Percentiles rank a stretch among this genome's conserved stretches.
These are phyloP conservation scores for Tetrapisispora nanseiensis DNA, from an alignment of 805 yeast species.

Conservation along the genomic window DNA sequence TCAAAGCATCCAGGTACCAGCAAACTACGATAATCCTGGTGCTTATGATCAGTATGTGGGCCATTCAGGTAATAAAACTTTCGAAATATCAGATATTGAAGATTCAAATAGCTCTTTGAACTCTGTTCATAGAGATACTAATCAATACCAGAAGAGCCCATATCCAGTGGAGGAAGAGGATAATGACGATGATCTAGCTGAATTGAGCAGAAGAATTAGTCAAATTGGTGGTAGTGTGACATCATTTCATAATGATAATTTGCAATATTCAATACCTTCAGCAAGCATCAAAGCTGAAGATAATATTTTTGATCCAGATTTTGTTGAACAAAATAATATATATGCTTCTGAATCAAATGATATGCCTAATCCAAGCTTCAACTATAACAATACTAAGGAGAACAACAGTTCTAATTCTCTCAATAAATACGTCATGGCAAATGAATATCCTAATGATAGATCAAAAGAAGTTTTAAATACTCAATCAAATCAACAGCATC, in stretches of 20 bases:
- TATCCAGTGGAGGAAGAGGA: conserved; percentile 6
- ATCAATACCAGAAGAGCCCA: conserved; percentile 2
- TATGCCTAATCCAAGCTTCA: neutral
- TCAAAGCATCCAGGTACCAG: neutral
- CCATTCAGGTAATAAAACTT: conserved; percentile 11
- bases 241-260: neutral
- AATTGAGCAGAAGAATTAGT: conserved; percentile 15
- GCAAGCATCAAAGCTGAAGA: conserved; percentile 5
- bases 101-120: conserved; percentile 15
- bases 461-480: neutral
- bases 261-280: neutral
- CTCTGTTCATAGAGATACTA: conserved; percentile 6
- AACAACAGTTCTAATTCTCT: neutral
- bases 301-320: conserved; percentile 25
- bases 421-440: neutral
- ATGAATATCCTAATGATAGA: neutral
- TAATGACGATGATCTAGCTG: conserved; percentile 9
- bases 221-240: conserved; percentile 9
- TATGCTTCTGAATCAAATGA: conserved; percentile 3
- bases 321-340: conserved; percentile 18
- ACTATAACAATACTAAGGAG: neutral
- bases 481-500: neutral
- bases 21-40: neutral
- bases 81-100: conserved; percentile 19
- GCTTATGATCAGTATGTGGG: conserved; percentile 23